Base-by-base conservation (phyloP, 768 basidiomycete genomes). In the Mycena vulgaris region DNA sequence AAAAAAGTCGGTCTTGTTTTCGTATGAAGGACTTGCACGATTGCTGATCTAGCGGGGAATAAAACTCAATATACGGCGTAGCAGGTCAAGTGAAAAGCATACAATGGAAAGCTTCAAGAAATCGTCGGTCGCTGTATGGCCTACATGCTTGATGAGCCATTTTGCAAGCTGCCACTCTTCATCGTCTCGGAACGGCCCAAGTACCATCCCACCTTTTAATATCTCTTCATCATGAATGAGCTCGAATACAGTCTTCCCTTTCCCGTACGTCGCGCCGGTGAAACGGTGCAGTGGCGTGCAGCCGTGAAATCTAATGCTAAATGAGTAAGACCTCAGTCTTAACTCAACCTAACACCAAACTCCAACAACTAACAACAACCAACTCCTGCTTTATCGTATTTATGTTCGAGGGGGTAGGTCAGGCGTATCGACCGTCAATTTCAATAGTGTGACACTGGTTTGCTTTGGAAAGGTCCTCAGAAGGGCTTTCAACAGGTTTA, bases 121-220 rank as follows among this genome's bases (percentile, higher is more conserved):
- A 28, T 51, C 79, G 68, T 30, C 74, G 74, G 58, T 76, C 51
- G 13, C 65, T 68, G 33, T 80, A 53, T 19, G 78, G 57, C 27
- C 59, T 58, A 68, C 72, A 16, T 53, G n/a, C 11, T 63, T 68
- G n/a, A 75, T 75, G 25, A 81, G 47, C 78, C 76, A 82, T 30
- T 68, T 52, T 0, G 75, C 81, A 0, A 82, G 49, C 14, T 76
- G 72, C 71, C 78, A 79, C 27, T 82, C 77, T 9, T 78, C 76
- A 33, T 70, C 60, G 23, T 69, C 58, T 9, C 31, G 55, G 55
- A 81, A 82, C 13, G 80, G 79, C 1, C 65, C 65, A 13, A 66
- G 49, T 3, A 66, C 65, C 16, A 13, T 35, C 4, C 57, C 65
- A 1, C 23, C 48, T 19, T 49, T 59, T 57, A 66, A 66, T 5